A percentile compares a stretch with the other conserved stretches of the same genome.
Conservation (phyloP, 306 rosid species). For the Pterocarpus santalinus region DNA sequence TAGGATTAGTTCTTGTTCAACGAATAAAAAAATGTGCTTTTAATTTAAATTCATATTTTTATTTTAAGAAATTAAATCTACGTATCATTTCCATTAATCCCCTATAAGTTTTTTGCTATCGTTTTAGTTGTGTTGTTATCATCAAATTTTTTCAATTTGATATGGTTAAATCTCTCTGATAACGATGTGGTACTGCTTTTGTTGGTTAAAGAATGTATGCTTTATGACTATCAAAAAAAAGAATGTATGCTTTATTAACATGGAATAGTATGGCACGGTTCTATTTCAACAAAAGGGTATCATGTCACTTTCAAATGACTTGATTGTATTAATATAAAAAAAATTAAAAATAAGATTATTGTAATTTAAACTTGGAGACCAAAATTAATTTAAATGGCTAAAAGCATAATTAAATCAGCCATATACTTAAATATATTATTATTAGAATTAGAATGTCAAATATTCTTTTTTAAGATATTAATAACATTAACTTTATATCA, state of each 20-base stretch:
- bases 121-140: conserved; percentile 13
- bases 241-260: not conserved
- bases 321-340: not conserved
- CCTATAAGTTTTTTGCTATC: not conserved
- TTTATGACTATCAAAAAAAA: no score
- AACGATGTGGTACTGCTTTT: conserved; percentile 11
- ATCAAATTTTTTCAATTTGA: not conserved
- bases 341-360: not conserved
- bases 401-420: not conserved
- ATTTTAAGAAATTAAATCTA: not conserved
- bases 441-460: no score
- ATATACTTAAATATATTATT: not conserved
- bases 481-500: no score
- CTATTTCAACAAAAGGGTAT: conserved; percentile 7
- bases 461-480: no score
- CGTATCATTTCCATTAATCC: not conserved
- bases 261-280: not conserved
- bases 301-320: conserved; percentile 26
- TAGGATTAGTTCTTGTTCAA: not conserved
- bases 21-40: not conserved
- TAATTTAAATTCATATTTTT: no score
- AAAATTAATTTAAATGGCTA: not conserved
- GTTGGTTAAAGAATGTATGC: not conserved
- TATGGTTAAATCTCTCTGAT: conserved; percentile 29
- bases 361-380: not conserved